These are phyloP conservation scores for Circinella minor DNA, from an alignment of 371 early-diverging fungal genomes.

Conservation along the genomic window DNA sequence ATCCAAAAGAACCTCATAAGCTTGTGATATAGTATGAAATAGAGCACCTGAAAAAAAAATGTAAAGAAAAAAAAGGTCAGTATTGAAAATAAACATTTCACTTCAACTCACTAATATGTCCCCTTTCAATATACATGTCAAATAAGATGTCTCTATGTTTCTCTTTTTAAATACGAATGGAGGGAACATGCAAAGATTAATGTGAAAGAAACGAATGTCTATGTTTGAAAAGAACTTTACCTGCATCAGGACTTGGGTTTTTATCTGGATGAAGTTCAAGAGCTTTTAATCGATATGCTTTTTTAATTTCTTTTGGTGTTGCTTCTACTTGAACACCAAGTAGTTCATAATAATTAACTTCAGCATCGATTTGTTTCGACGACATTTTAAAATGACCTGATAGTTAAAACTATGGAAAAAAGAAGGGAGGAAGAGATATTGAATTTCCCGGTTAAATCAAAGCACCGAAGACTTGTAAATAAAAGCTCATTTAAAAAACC, in stretches of 20 bases:
- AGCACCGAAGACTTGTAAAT: too few species aligned
- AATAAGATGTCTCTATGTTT: neutral
- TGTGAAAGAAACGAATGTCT: too few species aligned
- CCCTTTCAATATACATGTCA: too few species aligned
- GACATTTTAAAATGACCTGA: constrained; percentile 17
- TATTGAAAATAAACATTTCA: too few species aligned
- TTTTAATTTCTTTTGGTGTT: constrained; percentile 66
- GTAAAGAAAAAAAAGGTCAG: too few species aligned
- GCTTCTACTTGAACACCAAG: constrained; percentile 66
- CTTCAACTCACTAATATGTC: too few species aligned
- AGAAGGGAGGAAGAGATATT: neutral
- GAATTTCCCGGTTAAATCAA: too few species aligned
- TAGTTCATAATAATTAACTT: constrained; percentile 79
- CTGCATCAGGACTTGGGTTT: constrained; percentile 60
- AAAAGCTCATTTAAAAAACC: too few species aligned
- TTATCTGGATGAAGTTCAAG: constrained; percentile 55
- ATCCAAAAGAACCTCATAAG: constrained; percentile 43
- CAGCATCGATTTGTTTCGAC: constrained; percentile 20
- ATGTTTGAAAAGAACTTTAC: constrained; percentile 21
- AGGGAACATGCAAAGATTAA: neutral
- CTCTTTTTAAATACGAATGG: neutral
- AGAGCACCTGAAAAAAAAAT: constrained; percentile 28
- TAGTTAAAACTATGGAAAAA: neutral
- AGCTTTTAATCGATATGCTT: constrained; percentile 72
- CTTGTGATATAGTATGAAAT: constrained; percentile 44